phyloP scores from a whole-genome alignment of 768 basidiomycete species.

The Boletus insuetus region DNA sequence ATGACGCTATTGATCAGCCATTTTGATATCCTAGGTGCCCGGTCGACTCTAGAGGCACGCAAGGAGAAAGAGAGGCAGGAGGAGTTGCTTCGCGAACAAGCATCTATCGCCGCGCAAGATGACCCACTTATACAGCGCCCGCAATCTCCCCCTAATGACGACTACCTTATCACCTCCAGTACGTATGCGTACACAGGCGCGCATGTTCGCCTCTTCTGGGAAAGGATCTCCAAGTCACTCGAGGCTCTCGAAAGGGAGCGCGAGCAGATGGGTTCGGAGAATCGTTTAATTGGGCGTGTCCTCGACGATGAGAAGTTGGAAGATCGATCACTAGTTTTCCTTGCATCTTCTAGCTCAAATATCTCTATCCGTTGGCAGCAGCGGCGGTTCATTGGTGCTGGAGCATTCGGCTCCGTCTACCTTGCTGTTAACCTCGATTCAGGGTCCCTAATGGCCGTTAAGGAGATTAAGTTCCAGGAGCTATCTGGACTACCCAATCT shows the following conservation, averaged over 20 bases:
- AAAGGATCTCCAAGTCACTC: slow-evolving; percentile 59
- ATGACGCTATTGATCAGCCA: slow-evolving; percentile 97
- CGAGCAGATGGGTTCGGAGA: slow-evolving; percentile 57
- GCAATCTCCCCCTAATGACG: slow-evolving; percentile 36
- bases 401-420: slow-evolving; percentile 99
- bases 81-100: slow-evolving; percentile 54
- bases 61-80: slow-evolving; percentile 87
- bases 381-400: slow-evolving; percentile 96
- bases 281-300: slow-evolving; percentile 83
- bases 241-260: slow-evolving; percentile 65
- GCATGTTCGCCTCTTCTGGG: slow-evolving; percentile 74
- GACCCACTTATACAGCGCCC: slow-evolving; percentile 46
- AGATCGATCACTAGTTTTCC: slow-evolving; percentile 89
- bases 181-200: slow-evolving; percentile 53
- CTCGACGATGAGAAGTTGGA: slow-evolving; percentile 92
- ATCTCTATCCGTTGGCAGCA: slow-evolving; percentile 98
- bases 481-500: slow-evolving; percentile 83
- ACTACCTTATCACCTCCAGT: slow-evolving; percentile 21
- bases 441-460: slow-evolving; percentile 96
- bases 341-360: slow-evolving; percentile 94
- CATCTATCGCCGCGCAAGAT: slow-evolving; percentile 45
- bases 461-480: slow-evolving; percentile 97
- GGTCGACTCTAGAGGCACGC: slow-evolving; percentile 82
- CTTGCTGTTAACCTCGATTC: slow-evolving; percentile 95
- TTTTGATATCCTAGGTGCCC: slow-evolving; percentile 96